phyloP scores from a whole-genome alignment of 2,329 filamentous ascomycete genomes.

The Torrubiella hemipterigena region DNA sequence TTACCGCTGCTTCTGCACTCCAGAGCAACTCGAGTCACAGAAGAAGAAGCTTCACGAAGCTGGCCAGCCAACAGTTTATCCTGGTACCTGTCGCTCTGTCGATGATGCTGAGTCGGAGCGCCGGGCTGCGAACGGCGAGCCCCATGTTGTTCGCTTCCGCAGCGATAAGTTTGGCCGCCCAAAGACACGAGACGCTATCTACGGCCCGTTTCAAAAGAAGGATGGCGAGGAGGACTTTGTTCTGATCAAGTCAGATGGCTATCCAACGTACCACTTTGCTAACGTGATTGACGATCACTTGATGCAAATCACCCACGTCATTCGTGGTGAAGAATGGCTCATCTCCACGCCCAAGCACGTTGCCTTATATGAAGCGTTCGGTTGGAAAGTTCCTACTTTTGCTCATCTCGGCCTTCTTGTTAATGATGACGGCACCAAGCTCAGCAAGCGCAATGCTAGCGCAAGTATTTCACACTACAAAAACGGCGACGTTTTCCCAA shows the following conservation, averaged over 20 bases:
- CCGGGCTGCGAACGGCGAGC: slow-evolving; percentile 55
- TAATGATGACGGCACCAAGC: slow-evolving; percentile 56
- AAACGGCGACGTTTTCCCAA: slow-evolving; percentile 31
- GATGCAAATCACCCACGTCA: slow-evolving; percentile 93
- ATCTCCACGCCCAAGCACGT: slow-evolving; percentile 72
- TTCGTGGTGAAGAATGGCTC: slow-evolving; percentile 94
- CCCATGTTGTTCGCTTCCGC: slow-evolving; percentile 61
- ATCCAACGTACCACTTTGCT: slow-evolving; percentile 92
- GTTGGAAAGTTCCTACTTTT: slow-evolving; percentile 62
- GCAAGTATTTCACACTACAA: slow-evolving; percentile 40
- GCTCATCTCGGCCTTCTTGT: slow-evolving; percentile 71
- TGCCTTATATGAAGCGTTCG: slow-evolving; percentile 63
- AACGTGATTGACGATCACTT: slow-evolving; percentile 94
- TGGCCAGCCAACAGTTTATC: slow-evolving; percentile 33
- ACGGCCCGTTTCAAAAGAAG: slow-evolving; percentile 51
- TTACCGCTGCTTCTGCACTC: slow-evolving; percentile 86
- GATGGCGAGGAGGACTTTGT: slow-evolving; percentile 67
- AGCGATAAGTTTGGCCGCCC: slow-evolving; percentile 43
- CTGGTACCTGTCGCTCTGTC: slow-evolving; percentile 60
- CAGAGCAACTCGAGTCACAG: slow-evolving; percentile 56
- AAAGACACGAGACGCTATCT: slow-evolving; percentile 66
- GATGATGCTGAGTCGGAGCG: slow-evolving; percentile 55
- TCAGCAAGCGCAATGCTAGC: slow-evolving; percentile 68
- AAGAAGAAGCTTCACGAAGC: slow-evolving; percentile 48
- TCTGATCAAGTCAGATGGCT: slow-evolving; percentile 80